Evolutionary conservation across 2,329 filamentous ascomycete species (phyloP).

Genomic region (Penicillium brevicompactum): DNA sequence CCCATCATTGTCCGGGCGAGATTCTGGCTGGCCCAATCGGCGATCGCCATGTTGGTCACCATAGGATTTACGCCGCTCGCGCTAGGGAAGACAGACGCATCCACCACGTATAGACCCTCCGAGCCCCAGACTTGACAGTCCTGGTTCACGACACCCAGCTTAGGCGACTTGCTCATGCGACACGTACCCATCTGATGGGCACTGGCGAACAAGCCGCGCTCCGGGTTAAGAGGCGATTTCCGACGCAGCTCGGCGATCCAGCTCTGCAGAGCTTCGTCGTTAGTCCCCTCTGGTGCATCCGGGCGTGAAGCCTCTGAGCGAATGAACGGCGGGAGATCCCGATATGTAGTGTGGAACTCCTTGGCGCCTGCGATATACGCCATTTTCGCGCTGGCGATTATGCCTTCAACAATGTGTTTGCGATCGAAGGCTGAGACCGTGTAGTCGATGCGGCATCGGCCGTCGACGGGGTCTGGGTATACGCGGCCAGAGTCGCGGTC

Average conservation of each 20-base stretch:
- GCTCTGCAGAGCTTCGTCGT: constrained; percentile 55
- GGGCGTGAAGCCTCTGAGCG: constrained; percentile 38
- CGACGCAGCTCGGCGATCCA: constrained; percentile 57
- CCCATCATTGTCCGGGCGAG: constrained; percentile 39
- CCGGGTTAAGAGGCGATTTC: constrained; percentile 50
- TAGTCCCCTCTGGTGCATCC: constrained; percentile 48
- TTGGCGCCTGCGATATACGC: constrained; percentile 75
- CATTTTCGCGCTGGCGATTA: constrained; percentile 73
- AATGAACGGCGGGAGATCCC: constrained; percentile 66
- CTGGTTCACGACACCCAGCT: constrained; percentile 48
- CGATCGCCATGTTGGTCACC: constrained; percentile 55
- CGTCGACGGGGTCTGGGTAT: constrained; percentile 69
- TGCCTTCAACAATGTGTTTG: constrained; percentile 69
- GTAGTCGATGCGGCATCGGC: constrained; percentile 69
- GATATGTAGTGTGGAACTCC: constrained; percentile 72
- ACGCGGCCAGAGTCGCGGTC: constrained; percentile 77
- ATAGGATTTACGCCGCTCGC: constrained; percentile 56
- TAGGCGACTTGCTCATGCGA: constrained; percentile 47
- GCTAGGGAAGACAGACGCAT: constrained; percentile 54
- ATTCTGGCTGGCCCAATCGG: constrained; percentile 48
- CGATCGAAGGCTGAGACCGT: constrained; percentile 71
- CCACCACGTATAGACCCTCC: constrained; percentile 50
- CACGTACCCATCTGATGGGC: constrained; percentile 57
- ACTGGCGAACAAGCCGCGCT: constrained; percentile 46
- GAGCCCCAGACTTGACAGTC: constrained; percentile 51